Conservation (phyloP, 2,329 filamentous ascomycete species). For the Helotiales sp. region DNA sequence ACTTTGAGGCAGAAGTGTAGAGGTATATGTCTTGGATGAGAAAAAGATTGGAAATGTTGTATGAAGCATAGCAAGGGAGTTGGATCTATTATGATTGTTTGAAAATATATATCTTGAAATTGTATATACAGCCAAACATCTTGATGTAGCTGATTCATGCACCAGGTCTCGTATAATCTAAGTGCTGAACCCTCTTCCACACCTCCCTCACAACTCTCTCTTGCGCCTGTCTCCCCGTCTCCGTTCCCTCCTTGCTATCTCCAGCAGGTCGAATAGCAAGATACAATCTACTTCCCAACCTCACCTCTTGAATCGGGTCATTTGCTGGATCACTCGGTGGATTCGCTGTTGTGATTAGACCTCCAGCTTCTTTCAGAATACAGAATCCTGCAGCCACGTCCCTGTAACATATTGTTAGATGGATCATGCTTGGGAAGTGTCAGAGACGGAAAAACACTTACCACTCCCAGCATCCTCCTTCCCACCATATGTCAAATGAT, state of each 20-base stretch:
- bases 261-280: constrained; percentile 72
- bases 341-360: constrained; percentile 72
- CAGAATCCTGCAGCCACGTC: constrained; percentile 76
- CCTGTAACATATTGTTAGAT: constrained; percentile 38
- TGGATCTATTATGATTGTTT: no score
- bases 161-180: constrained; percentile 69
- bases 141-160: no score
- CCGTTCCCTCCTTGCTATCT: constrained; percentile 49
- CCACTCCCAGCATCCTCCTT: constrained; percentile 81
- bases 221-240: constrained; percentile 66
- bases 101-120: no score
- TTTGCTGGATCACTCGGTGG: constrained; percentile 59
- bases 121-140: no score
- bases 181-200: constrained; percentile 65
- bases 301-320: constrained; percentile 57
- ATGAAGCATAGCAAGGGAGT: background rate
- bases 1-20: background rate
- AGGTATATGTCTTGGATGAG: background rate
- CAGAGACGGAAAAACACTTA: constrained; percentile 36
- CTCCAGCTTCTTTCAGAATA: constrained; percentile 71
- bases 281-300: constrained; percentile 68
- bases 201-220: constrained; percentile 71
- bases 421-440: background rate
- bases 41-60: background rate
- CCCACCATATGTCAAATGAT: constrained; percentile 79